Evolutionary conservation across 2,329 filamentous ascomycete genomes (phyloP), one percentile per base, ranked within the genome.

Genomic region (Thelonectria blattea): DNA sequence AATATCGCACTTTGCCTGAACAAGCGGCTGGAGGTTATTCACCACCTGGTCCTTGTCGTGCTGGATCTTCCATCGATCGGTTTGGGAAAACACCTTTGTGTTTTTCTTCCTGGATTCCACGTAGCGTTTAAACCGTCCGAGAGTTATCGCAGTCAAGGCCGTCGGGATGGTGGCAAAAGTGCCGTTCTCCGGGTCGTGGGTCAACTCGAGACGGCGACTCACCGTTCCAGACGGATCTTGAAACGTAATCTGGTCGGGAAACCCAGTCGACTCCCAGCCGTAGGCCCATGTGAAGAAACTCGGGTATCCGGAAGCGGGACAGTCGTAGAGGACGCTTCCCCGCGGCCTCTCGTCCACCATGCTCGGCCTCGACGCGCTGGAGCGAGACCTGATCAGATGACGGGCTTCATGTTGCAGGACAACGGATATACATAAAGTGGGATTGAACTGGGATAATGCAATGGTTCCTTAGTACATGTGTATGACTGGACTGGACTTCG

Each of bases 1-100:
- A 15, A 59, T 20, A n/a, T 59, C 46, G 45, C 56, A 59, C 15
- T 50, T 54, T 12, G 51, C 6, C 9, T 59, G 41, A 5, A 49
- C 56, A 5, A 59, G 20, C 3, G 51, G 56, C 10, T 59, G 56
- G 14, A 43, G 49, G 14, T 32, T 50, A 14, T 7, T 7, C 1
- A 37, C 34, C 11, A 37, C 12, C 2, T 34, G 34, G 34, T 11
- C 11, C 7, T 15, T 15, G 15, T 37, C 34, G 34, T 37, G 22
- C 5, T 18, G 18, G 10, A 59, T 27, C n/a, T 46, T 32, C 20
- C 53, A 59, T 14, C 42, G 7, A 3, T 54, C 30, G 5, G 50
- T 20, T 1, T 41, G 2, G 14, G 56, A 59, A 34, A 59, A 3
- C 14, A 9, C 2, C 56, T 46, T 1, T 41, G 24, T 37, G 3